Base-by-base conservation (phyloP, 768 basidiomycete genomes). In the Trametes gibbosa region DNA sequence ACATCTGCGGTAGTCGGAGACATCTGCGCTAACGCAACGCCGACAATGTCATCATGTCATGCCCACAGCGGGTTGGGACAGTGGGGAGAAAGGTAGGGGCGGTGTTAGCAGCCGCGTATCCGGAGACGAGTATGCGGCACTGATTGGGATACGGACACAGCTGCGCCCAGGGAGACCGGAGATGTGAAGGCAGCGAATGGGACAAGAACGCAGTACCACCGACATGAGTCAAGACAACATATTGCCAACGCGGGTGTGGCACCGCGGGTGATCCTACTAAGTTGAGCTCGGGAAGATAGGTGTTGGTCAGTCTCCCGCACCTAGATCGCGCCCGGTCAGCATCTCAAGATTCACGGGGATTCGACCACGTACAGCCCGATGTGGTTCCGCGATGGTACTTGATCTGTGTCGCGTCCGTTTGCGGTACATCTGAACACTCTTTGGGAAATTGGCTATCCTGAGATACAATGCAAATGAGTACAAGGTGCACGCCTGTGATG, bases 1-100 rank as follows among this genome's bases (percentile, higher is more conserved):
- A 23, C 42, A 60, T 60, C 47, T 60, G 59, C 29, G 53, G 19
- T 61, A 61, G 14, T 56, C 50, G 54, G 58, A 35, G 35, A 35
- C 58, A 34, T 19, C 35, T 24, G 49, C 43, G 42, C 42, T 50
- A 41, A 37, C 41, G 50, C 23, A 34, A 47, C 39, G 50, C 59
- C 47, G 53, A 43, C 21, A 43, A n/a, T 39, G 46, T 21, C 50
- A 50, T 29, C 37, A 25, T n/a, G 40, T 48, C 46, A 49, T 10
- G 25, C 19, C 35, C 16, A 49, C 16, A 24, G 39, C 21, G 23
- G 41, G 41, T 21, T 46, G 24, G 37, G 29, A 47, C 37, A 19
- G 47, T 34, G 34, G 25, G 5, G 29, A 35, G 53, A 47, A 12
- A 17, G 23, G 16, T 17, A 47, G 21, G 24, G 25, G 39, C 48